Evolutionary conservation across 2,329 filamentous ascomycete species (phyloP).

Genomic region (Lizonia empirigonia): DNA sequence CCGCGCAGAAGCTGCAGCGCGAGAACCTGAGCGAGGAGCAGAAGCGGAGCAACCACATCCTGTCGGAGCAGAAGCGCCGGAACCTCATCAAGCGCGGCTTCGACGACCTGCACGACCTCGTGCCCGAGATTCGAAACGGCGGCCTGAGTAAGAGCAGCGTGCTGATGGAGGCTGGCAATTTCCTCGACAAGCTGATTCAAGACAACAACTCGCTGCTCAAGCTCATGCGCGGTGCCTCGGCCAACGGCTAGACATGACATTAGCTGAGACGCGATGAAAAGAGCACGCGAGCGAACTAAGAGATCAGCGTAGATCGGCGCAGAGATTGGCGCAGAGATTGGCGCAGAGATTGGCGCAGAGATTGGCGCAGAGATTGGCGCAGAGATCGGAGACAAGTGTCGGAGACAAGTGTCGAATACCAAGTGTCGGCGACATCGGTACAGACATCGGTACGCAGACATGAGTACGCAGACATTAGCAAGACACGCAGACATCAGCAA

Average conservation of each 20-base stretch:
- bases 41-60: constrained; percentile 84
- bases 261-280: neutral
- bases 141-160: constrained; percentile 84
- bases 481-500: too few species aligned
- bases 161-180: constrained; percentile 75
- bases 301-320: too few species aligned
- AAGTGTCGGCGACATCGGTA: too few species aligned
- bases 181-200: constrained; percentile 72
- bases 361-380: too few species aligned
- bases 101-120: constrained; percentile 75
- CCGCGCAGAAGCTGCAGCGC: constrained; percentile 37
- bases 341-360: too few species aligned
- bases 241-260: neutral
- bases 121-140: constrained; percentile 74
- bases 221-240: neutral
- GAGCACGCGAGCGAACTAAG: too few species aligned
- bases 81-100: constrained; percentile 83
- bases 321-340: too few species aligned
- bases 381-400: too few species aligned
- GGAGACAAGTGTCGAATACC: too few species aligned
- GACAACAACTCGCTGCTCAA: constrained; percentile 60
- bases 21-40: constrained; percentile 76
- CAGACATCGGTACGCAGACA: too few species aligned
- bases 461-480: too few species aligned
- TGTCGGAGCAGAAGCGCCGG: constrained; percentile 84